Conservation (phyloP, 2,329 filamentous ascomycete genomes). For the Fusarium irregulare region DNA sequence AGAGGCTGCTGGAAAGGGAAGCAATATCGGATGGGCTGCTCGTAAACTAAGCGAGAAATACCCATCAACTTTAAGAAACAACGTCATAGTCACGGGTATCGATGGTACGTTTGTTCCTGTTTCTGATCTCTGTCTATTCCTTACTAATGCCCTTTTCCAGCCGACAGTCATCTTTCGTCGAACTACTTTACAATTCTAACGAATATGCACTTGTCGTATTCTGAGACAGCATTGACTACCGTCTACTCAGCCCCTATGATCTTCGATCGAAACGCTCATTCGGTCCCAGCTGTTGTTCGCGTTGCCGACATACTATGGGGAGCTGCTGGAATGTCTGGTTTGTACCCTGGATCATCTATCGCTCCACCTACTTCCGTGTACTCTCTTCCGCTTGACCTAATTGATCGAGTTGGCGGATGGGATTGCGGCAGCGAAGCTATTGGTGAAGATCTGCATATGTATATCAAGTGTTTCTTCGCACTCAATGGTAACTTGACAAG, state of each 20-base stretch:
- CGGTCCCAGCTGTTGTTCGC: slow-evolving; percentile 73
- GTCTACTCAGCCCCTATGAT: slow-evolving; percentile 78
- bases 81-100: slow-evolving; percentile 77
- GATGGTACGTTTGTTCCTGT: slow-evolving; percentile 67
- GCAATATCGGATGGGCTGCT: slow-evolving; percentile 78
- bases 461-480: slow-evolving; percentile 81
- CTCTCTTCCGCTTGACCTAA: slow-evolving; percentile 73
- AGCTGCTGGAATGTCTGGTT: slow-evolving; percentile 75
- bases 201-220: slow-evolving; percentile 69
- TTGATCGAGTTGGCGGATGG: slow-evolving; percentile 78
- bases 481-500: slow-evolving; percentile 75
- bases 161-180: slow-evolving; percentile 76
- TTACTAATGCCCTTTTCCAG: slow-evolving; percentile 52
- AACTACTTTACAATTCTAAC: slow-evolving; percentile 75
- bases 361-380: slow-evolving; percentile 80
- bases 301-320: slow-evolving; percentile 79
- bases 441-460: slow-evolving; percentile 82
- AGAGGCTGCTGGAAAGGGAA: slow-evolving; percentile 79
- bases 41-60: slow-evolving; percentile 73
- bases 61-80: slow-evolving; percentile 61
- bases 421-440: slow-evolving; percentile 77
- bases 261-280: slow-evolving; percentile 79
- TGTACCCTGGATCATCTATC: slow-evolving; percentile 72
- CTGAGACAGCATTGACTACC: slow-evolving; percentile 70
- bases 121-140: neutral